Conservation (phyloP, 1,139 yeast genomes). For the Magnusiomyces ingens region DNA sequence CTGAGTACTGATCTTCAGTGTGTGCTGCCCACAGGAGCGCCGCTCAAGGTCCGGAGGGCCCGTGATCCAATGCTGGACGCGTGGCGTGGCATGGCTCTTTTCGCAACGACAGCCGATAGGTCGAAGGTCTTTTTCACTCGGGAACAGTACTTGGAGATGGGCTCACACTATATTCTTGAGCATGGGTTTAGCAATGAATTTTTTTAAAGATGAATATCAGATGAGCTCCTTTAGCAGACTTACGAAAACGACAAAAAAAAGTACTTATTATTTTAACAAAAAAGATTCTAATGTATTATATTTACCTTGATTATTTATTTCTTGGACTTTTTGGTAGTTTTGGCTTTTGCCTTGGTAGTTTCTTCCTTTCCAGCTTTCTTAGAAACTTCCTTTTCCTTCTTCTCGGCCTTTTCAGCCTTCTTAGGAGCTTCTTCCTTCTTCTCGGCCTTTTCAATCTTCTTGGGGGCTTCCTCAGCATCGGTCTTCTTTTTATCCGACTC, state of each 20-base stretch:
- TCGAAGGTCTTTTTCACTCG: conserved; percentile 50
- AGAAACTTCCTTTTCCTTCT: conserved; percentile 10
- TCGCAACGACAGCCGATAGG: conserved; percentile 51
- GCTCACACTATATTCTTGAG: conserved; percentile 83
- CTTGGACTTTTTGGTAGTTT: background rate
- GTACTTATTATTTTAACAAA: background rate
- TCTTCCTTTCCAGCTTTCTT: conserved; percentile 7
- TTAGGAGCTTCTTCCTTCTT: conserved; percentile 5
- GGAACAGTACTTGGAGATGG: conserved; percentile 79
- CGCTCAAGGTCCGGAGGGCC: conserved; percentile 58
- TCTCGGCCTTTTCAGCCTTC: conserved; percentile 4
- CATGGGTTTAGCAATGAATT: conserved; percentile 64
- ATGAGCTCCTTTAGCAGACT: too few relatives aligned
- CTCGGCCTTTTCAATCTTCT: conserved; percentile 29
- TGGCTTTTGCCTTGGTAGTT: background rate
- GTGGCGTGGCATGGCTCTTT: conserved; percentile 91
- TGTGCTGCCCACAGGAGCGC: conserved; percentile 63
- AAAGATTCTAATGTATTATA: background rate
- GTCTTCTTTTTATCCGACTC: conserved; percentile 1
- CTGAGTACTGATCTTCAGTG: conserved; percentile 58
- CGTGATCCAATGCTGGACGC: conserved; percentile 67
- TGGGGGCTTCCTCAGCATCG: conserved; percentile 37
- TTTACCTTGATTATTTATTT: background rate
- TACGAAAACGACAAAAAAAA: background rate
- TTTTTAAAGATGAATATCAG: background rate